Evolutionary conservation across 306 rosid genomes (phyloP).

Genomic region (Acacia acuminata): DNA sequence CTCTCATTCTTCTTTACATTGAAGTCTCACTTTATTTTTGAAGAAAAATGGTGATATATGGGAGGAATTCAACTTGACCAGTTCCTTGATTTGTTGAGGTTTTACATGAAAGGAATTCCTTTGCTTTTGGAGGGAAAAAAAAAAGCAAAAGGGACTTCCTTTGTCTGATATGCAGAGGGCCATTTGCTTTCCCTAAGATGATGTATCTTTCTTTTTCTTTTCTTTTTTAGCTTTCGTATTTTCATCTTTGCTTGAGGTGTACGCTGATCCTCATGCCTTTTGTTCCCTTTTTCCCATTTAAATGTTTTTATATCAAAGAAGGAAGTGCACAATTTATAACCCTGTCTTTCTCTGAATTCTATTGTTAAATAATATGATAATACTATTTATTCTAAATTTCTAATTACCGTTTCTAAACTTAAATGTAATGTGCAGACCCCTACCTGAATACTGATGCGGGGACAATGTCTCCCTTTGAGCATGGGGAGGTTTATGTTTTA

Average conservation of each 20-base stretch:
- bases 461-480: constrained; percentile 92
- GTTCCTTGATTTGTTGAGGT: constrained; percentile 3
- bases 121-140: neutral
- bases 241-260: constrained; percentile 27
- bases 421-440: constrained; percentile 57
- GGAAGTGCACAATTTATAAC: neutral
- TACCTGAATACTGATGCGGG: constrained; percentile 85
- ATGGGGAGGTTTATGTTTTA: constrained; percentile 83
- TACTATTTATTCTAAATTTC: constrained; percentile 5
- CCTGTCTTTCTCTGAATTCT: neutral
- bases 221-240: neutral
- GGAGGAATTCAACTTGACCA: constrained; percentile 3
- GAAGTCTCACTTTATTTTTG: neutral
- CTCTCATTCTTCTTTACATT: neutral
- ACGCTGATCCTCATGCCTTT: constrained; percentile 1
- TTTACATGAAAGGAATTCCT: constrained; percentile 19
- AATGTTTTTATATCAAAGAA: constrained; percentile 7
- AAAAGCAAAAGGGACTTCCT: neutral
- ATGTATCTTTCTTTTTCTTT: neutral
- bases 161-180: neutral
- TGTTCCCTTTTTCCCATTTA: neutral
- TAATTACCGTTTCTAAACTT: constrained; percentile 23
- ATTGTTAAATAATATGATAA: neutral
- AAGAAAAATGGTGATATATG: neutral
- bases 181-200: constrained; percentile 2